A percentile compares a stretch with the other conserved stretches of the same genome.
These are phyloP conservation scores for Miscanthus lutarioriparius DNA, from an alignment of 176 grass and related monocot species.

Conservation along the genomic window DNA sequence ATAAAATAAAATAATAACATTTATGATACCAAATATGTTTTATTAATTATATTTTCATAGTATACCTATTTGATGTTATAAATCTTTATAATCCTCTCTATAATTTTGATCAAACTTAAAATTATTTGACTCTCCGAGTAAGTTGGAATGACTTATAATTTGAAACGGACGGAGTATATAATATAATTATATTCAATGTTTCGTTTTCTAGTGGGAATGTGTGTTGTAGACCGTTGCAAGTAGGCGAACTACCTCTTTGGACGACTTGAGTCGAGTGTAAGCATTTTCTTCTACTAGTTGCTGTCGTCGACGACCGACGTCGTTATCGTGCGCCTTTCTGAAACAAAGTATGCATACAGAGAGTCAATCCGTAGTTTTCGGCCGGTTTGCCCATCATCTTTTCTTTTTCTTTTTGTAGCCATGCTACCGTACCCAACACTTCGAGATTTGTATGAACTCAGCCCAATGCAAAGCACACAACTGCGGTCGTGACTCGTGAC, in stretches of 20 bases:
- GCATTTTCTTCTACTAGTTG: not conserved
- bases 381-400: not conserved
- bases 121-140: too few species aligned
- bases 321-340: not conserved
- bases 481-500: not conserved
- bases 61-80: too few species aligned
- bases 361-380: not conserved
- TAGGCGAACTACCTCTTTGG: slow-evolving; percentile 12
- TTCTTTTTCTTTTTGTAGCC: not conserved
- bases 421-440: not conserved
- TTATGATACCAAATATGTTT: too few species aligned
- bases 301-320: not conserved
- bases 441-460: not conserved
- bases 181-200: not conserved
- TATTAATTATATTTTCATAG: too few species aligned
- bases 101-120: too few species aligned
- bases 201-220: not conserved
- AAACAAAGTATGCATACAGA: not conserved
- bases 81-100: too few species aligned
- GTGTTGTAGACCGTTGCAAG: not conserved
- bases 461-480: not conserved
- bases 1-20: too few species aligned
- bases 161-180: too few species aligned
- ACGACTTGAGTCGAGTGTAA: not conserved
- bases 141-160: too few species aligned